Evolutionary conservation across 2,329 filamentous ascomycete genomes (phyloP), one percentile per base, ranked within the genome.

Genomic region (Cordyceps javanica): DNA sequence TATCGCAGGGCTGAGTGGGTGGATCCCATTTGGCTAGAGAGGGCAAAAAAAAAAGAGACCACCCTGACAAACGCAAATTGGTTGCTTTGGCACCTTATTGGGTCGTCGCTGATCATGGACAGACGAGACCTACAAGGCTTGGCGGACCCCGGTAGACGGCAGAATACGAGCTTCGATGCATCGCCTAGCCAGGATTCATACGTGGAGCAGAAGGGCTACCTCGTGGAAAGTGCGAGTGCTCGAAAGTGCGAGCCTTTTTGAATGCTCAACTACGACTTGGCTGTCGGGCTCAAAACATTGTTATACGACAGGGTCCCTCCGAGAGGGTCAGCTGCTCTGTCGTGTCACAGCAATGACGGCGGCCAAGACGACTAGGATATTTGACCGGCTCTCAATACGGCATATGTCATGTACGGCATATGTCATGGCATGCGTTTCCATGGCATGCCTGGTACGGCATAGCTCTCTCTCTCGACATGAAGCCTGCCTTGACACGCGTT

Each of bases 81-180:
- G 6, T 26, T 7, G 6, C n/a, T 10, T n/a, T 11, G 34, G 10
- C 9, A 11, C 10, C 32, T 13, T 16, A 32, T 28, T 39, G 32
- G 32, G 39, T 21, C n/a, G 9, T 5, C 3, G 30, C 23, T 13
- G 23, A 23, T 48, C 28, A 30, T 10, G n/a, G 13, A 16, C n/a
- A 8, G 32, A 21, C 14, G 4, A 39, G 14, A n/a, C 34, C n/a
- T 19, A 23, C 23, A 11, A 38, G 32, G 32, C 48, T 51, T 51
- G 48, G 34, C 48, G 14, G 14, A 14, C 48, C 32, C 23, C 32
- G 48, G 32, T 32, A 26, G 32, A 50, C 48, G 48, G 23, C 28
- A 51, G 48, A 51, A 51, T 39, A 51, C 48, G 48, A 51, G 48
- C 14, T 51, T 51, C 34, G 32, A 51, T 26, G 48, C 34, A 51